phyloP scores from a whole-genome alignment of 2,329 filamentous ascomycete genomes.

The Alternaria tenuissima region DNA sequence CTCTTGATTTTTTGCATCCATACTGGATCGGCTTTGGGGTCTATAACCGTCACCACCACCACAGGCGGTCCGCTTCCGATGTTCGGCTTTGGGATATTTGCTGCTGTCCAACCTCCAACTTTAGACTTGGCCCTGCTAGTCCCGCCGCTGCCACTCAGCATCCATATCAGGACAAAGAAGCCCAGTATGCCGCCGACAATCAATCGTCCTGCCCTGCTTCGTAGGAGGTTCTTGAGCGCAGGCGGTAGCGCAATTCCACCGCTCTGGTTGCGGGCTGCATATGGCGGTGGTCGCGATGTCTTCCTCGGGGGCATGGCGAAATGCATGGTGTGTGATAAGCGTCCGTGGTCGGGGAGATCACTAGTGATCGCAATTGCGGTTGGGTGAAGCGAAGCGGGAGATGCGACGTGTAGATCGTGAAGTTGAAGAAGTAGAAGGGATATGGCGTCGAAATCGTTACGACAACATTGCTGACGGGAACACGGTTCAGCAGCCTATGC shows the following conservation, averaged over 20 bases:
- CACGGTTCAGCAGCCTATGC: neutral
- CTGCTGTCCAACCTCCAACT: conserved; percentile 19
- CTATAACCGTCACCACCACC: conserved; percentile 86
- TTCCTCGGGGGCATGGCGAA: conserved; percentile 90
- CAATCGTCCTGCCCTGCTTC: conserved; percentile 68
- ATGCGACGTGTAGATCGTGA: conserved; percentile 18
- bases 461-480: conserved; percentile 25
- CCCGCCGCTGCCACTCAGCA: conserved; percentile 45
- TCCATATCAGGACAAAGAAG: conserved; percentile 57
- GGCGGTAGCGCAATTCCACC: conserved; percentile 47
- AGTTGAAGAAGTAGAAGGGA: neutral
- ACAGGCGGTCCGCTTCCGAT: conserved; percentile 60
- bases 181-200: conserved; percentile 63
- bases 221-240: conserved; percentile 57
- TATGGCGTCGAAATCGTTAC: conserved; percentile 18
- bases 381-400: conserved; percentile 30
- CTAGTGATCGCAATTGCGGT: conserved; percentile 10
- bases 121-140: conserved; percentile 19
- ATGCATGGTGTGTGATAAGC: conserved; percentile 66
- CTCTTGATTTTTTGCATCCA: conserved; percentile 79
- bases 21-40: conserved; percentile 69
- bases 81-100: conserved; percentile 42
- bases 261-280: conserved; percentile 66
- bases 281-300: conserved; percentile 77
- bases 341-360: conserved; percentile 26